Conservation (phyloP, 345 rosid genomes). For the Lepidium didymum region DNA sequence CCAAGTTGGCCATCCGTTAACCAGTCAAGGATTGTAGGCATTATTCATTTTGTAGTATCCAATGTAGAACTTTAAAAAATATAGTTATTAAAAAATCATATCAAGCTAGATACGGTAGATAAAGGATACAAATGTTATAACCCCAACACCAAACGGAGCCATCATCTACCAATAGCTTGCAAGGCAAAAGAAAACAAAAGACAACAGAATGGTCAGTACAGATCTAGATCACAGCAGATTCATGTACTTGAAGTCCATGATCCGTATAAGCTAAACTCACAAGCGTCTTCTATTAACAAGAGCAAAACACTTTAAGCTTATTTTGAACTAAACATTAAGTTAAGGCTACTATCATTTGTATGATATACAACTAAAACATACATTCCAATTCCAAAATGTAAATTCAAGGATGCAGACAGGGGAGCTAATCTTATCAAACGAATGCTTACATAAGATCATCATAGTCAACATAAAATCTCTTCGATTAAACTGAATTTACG, state of each 20-base stretch:
- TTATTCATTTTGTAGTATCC: not conserved
- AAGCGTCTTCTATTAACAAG: not conserved
- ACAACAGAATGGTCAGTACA: constrained; percentile 11
- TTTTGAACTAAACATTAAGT: too few species aligned
- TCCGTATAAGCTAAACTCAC: not conserved
- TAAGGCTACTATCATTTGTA: not conserved
- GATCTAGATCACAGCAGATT: not conserved
- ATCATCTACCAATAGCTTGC: constrained; percentile 58
- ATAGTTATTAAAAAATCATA: not conserved
- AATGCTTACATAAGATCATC: not conserved
- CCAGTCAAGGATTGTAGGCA: constrained; percentile 46
- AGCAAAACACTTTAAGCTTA: not conserved
- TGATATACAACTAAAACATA: not conserved
- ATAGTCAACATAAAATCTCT: not conserved
- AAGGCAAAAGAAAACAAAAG: constrained; percentile 18
- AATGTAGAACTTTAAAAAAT: not conserved
- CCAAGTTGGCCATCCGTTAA: constrained; percentile 90
- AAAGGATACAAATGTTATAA: constrained; percentile 83
- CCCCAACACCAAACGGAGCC: constrained; percentile 98
- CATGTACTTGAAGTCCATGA: not conserved
- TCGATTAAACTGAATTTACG: too few species aligned
- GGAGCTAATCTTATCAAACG: not conserved
- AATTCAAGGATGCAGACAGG: not conserved
- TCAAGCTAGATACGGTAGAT: not conserved
- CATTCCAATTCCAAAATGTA: not conserved